These are phyloP conservation scores for Diutina rugosa DNA, from an alignment of 1,139 yeast genomes.

Conservation along the genomic window DNA sequence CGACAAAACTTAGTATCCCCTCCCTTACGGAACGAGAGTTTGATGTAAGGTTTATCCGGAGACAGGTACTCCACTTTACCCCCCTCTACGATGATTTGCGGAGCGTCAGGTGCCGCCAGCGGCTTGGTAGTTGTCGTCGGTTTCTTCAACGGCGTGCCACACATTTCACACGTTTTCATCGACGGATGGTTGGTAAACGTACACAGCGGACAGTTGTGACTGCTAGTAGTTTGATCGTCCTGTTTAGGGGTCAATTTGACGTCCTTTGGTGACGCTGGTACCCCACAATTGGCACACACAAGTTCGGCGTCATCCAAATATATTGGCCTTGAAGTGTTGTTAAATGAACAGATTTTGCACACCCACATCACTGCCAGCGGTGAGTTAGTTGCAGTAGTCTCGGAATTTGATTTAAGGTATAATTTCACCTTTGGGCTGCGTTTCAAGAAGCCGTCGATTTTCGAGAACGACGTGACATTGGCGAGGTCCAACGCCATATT, in stretches of 20 bases:
- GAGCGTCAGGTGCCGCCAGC: slow-evolving; percentile 5
- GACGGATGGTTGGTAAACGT: slow-evolving; percentile 82
- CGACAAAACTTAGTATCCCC: slow-evolving; percentile 39
- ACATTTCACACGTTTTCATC: slow-evolving; percentile 69
- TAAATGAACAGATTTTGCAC: slow-evolving; percentile 72
- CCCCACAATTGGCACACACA: slow-evolving; percentile 67
- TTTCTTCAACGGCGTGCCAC: slow-evolving; percentile 38
- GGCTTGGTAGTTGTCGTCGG: background rate
- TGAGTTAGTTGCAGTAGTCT: background rate
- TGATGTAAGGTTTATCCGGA: slow-evolving; percentile 25
- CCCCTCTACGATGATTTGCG: slow-evolving; percentile 5
- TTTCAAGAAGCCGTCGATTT: slow-evolving; percentile 53
- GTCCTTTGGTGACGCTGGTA: slow-evolving; percentile 13
- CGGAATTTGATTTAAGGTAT: slow-evolving; percentile 7
- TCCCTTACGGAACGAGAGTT: slow-evolving; percentile 50
- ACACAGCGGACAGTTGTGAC: slow-evolving; percentile 52
- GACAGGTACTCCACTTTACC: slow-evolving; percentile 13
- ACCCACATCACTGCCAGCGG: slow-evolving; percentile 34
- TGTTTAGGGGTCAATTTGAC: slow-evolving; percentile 3
- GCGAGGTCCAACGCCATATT: slow-evolving; percentile 40
- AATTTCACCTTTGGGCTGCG: slow-evolving; percentile 66
- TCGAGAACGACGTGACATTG: slow-evolving; percentile 30
- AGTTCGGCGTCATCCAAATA: slow-evolving; percentile 14
- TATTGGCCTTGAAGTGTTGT: slow-evolving; percentile 33
- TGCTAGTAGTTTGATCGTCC: background rate